Evolutionary conservation across 371 early-diverging fungal species (phyloP).

Genomic region (Cladochytrium tenue): DNA sequence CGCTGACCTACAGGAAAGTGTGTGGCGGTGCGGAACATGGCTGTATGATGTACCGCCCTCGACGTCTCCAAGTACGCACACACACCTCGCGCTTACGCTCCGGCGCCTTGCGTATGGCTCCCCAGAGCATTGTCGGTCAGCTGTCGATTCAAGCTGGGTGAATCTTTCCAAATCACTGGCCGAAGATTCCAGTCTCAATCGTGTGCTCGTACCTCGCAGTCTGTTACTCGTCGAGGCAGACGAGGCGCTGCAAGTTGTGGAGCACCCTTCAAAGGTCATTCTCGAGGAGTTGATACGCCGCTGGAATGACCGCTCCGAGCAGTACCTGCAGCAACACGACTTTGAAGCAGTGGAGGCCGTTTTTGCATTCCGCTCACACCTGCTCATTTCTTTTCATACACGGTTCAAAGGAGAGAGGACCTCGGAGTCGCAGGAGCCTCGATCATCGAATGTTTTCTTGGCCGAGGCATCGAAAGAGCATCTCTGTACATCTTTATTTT

Average conservation of each 20-base stretch:
- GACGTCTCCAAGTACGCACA: neutral
- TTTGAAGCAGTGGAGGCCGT: constrained; percentile 5
- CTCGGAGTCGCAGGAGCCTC: too few species aligned
- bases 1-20: constrained; percentile 30
- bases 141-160: neutral
- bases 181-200: constrained; percentile 8
- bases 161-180: neutral
- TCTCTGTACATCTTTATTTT: neutral
- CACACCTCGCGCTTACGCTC: neutral
- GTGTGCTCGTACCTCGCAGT: neutral
- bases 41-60: constrained; percentile 4
- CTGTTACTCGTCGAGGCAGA: neutral
- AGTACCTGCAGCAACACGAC: neutral
- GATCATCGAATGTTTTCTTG: too few species aligned
- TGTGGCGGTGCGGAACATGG: constrained; percentile 42
- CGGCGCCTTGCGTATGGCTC: neutral
- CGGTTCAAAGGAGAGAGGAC: neutral
- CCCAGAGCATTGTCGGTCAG: neutral
- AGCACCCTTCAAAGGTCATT: neutral
- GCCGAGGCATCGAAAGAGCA: neutral
- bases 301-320: neutral
- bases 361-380: constrained; percentile 1
- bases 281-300: neutral
- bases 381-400: constrained; percentile 3
- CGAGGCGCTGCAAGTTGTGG: neutral